Conservation (phyloP, 1,284 basidiomycete genomes). For the Meira nashicola region DNA sequence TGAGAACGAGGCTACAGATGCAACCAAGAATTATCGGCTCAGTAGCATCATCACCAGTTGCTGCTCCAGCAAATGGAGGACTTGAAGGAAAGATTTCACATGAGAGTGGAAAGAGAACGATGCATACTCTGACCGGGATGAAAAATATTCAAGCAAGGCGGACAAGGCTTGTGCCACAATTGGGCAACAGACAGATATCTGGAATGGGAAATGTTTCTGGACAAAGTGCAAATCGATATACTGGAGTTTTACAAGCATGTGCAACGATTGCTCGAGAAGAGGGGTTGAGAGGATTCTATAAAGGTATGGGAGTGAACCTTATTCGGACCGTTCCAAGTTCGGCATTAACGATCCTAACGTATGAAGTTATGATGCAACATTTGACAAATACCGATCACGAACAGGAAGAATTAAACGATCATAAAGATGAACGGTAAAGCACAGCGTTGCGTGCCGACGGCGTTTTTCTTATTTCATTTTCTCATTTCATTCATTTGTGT, state of each 20-base stretch:
- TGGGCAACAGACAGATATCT: conserved; percentile 5
- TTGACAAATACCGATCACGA: background rate
- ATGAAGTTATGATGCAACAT: conserved; percentile 49
- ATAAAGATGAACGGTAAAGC: background rate
- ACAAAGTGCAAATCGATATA: conserved; percentile 19
- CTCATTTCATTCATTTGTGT: background rate
- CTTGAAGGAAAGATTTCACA: background rate
- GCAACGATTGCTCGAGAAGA: conserved; percentile 34
- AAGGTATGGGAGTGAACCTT: conserved; percentile 49
- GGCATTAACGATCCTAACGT: conserved; percentile 49
- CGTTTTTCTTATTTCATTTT: background rate
- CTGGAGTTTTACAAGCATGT: conserved; percentile 35
- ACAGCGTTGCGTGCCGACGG: background rate
- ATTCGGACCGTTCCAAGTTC: conserved; percentile 47
- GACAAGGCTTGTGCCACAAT: background rate
- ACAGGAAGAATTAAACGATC: background rate
- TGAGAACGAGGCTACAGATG: conserved; percentile 50
- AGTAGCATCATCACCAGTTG: background rate
- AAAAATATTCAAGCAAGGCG: background rate
- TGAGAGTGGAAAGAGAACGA: background rate
- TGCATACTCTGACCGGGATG: conserved; percentile 1
- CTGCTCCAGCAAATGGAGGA: background rate
- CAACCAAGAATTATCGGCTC: conserved; percentile 20
- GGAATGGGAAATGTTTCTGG: conserved; percentile 9
- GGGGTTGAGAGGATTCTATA: conserved; percentile 47